Conservation (phyloP, 108 stramenopile genomes). For the Parietichytrium sp. region DNA sequence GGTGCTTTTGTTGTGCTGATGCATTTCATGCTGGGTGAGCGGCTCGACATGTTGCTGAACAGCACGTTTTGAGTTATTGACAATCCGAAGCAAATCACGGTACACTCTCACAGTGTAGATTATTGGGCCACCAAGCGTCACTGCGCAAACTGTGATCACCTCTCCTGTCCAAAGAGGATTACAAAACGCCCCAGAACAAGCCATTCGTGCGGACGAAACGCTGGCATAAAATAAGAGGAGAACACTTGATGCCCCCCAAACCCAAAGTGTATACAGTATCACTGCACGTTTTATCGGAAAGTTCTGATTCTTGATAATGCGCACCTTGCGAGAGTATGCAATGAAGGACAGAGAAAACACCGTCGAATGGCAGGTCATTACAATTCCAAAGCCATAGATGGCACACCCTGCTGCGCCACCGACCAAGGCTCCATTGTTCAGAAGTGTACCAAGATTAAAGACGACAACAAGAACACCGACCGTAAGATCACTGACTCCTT, state of each 20-base stretch:
- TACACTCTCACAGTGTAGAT: constrained; percentile 9
- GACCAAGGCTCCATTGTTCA: not conserved
- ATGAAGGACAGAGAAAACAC: constrained; percentile 25
- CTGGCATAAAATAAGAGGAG: not conserved
- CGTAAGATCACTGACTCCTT: not conserved
- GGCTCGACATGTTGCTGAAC: not conserved
- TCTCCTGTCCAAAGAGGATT: constrained; percentile 9
- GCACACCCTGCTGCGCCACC: not conserved
- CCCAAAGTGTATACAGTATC: not conserved
- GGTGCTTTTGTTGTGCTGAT: not conserved
- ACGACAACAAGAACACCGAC: not conserved
- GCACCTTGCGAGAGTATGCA: constrained; percentile 25
- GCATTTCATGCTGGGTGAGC: not conserved
- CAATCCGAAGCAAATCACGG: not conserved
- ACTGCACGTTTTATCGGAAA: not conserved
- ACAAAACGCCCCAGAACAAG: constrained; percentile 25
- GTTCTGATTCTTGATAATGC: not conserved
- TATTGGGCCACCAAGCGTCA: constrained; percentile 1
- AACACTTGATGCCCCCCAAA: not conserved
- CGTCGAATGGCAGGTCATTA: not conserved
- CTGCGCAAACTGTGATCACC: not conserved
- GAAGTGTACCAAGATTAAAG: constrained; percentile 24
- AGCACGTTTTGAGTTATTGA: not conserved
- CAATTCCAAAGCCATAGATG: constrained; percentile 13
- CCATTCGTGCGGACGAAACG: constrained; percentile 7